A percentile compares a stretch with the other conserved stretches of the same genome.
Evolutionary conservation across 2,329 filamentous ascomycete genomes (phyloP).

Genomic region (Phialophora tarda): DNA sequence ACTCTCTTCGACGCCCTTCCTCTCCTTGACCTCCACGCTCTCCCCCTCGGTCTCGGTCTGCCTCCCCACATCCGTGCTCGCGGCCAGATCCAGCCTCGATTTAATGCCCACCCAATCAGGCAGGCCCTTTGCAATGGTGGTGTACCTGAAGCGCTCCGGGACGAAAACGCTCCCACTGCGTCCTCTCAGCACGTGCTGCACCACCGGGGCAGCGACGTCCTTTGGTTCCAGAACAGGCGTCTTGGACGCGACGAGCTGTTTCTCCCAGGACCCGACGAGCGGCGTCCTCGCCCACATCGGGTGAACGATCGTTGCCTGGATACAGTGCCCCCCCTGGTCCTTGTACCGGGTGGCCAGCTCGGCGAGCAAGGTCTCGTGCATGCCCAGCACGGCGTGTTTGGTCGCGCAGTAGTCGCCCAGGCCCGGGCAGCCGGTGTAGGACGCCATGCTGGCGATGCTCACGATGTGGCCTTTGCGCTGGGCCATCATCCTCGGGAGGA

Average conservation of each 20-base stretch:
- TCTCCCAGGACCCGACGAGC: slow-evolving; percentile 55
- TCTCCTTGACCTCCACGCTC: background rate
- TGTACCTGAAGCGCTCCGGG: slow-evolving; percentile 32
- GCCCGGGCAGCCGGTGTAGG: slow-evolving; percentile 64
- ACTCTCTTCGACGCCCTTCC: slow-evolving; percentile 3
- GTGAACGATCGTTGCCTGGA: slow-evolving; percentile 34
- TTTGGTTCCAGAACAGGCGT: slow-evolving; percentile 22
- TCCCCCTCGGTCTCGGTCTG: background rate
- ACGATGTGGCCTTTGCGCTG: slow-evolving; percentile 74
- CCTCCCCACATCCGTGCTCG: slow-evolving; percentile 1
- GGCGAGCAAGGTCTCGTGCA: slow-evolving; percentile 68
- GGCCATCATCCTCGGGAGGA: slow-evolving; percentile 68
- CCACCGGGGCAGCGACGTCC: slow-evolving; percentile 68
- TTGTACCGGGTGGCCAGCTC: slow-evolving; percentile 65
- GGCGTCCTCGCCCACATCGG: slow-evolving; percentile 34
- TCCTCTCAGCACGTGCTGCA: slow-evolving; percentile 60
- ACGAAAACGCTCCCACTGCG: slow-evolving; percentile 49
- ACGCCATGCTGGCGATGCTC: slow-evolving; percentile 69
- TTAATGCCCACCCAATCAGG: slow-evolving; percentile 63
- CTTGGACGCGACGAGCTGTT: slow-evolving; percentile 62
- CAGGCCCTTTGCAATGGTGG: slow-evolving; percentile 51
- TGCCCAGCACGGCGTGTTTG: slow-evolving; percentile 69
- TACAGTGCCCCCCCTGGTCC: slow-evolving; percentile 27
- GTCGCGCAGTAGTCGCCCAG: slow-evolving; percentile 71
- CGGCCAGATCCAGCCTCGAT: slow-evolving; percentile 5